These are phyloP conservation scores for Saccharomyces hybrid DNA, from an alignment of 1,139 yeast genomes.

Conservation along the genomic window DNA sequence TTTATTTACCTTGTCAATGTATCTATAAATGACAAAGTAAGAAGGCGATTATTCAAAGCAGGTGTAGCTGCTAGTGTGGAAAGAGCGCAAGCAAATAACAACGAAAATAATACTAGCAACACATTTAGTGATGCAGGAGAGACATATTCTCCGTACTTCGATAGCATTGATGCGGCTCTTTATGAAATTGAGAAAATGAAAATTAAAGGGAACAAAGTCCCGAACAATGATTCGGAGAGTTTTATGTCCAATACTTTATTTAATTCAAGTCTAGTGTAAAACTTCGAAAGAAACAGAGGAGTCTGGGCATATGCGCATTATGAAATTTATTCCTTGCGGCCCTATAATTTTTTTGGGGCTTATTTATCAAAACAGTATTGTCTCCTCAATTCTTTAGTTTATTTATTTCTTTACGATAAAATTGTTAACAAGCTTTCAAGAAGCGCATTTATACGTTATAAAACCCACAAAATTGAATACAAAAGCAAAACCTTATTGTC, in stretches of 20 bases:
- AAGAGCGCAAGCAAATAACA: background rate
- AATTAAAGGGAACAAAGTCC: background rate
- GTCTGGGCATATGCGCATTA: background rate
- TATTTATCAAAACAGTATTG: background rate
- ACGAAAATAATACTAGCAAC: background rate
- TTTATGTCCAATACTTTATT: constrained; percentile 2
- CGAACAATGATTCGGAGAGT: background rate
- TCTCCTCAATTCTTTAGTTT: no score
- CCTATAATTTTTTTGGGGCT: background rate
- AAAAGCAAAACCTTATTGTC: no score
- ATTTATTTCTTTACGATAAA: no score
- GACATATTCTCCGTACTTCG: constrained; percentile 11
- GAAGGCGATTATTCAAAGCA: constrained; percentile 32
- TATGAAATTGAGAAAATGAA: constrained; percentile 8
- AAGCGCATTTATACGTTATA: no score
- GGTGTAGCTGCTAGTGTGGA: constrained; percentile 27
- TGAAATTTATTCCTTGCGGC: background rate
- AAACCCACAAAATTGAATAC: no score
- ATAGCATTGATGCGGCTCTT: constrained; percentile 17
- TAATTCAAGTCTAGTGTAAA: constrained; percentile 4
- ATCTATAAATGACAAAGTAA: constrained; percentile 36
- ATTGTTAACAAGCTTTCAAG: no score
- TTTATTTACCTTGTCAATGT: constrained; percentile 62
- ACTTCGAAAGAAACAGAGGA: background rate
- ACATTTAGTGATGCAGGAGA: background rate